These are phyloP conservation scores for Atalantia buxifolia DNA, from an alignment of 345 rosid genomes.

Conservation along the genomic window DNA sequence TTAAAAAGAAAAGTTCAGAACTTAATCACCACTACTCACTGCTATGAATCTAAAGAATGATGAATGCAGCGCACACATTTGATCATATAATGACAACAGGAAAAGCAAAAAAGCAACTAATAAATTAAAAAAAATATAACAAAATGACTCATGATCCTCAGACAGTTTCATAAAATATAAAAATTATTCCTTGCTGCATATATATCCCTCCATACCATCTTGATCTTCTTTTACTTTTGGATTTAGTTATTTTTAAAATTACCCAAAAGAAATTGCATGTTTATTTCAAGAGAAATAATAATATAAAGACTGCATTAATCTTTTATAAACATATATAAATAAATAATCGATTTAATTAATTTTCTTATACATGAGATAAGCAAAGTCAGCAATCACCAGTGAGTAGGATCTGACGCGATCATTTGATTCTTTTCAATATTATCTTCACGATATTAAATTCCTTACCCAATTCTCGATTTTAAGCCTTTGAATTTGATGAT, in stretches of 20 bases:
- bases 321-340: neutral
- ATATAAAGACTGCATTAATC: neutral
- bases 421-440: slow-evolving; percentile 12
- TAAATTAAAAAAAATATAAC: neutral
- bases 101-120: neutral
- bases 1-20: neutral
- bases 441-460: neutral
- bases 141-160: slow-evolving; percentile 1
- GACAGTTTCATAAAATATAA: neutral
- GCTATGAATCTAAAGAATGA: neutral
- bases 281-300: neutral
- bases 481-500: neutral
- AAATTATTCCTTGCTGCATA: no score
- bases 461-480: neutral
- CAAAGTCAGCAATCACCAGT: slow-evolving; percentile 35
- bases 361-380: neutral
- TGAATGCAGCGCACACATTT: neutral
- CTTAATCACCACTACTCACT: slow-evolving; percentile 20
- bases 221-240: neutral
- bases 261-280: neutral
- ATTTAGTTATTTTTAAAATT: no score
- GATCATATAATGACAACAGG: slow-evolving; percentile 23
- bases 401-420: slow-evolving; percentile 41
- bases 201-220: neutral
- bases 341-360: neutral